Evolutionary conservation across 2,329 filamentous ascomycete species (phyloP).

Genomic region (Sporothrix dimorphospora): DNA sequence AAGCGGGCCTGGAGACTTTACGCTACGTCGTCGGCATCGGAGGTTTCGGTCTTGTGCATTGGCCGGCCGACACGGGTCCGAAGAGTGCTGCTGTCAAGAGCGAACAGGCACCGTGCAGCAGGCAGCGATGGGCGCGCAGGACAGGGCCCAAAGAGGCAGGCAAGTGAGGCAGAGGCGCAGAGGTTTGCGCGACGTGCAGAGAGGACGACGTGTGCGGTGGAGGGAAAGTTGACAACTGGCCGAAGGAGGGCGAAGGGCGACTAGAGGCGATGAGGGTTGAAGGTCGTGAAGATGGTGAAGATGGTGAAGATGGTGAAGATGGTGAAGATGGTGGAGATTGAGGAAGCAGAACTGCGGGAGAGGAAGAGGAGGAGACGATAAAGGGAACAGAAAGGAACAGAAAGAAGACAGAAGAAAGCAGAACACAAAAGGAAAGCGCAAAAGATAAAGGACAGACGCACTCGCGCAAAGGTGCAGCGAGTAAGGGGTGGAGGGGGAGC

Average conservation of each 20-base stretch:
- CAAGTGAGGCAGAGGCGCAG: not conserved
- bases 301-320: not conserved
- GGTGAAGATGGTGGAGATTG: not conserved
- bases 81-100: constrained; percentile 5
- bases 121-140: not conserved
- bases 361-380: not conserved
- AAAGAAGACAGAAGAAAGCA: not conserved
- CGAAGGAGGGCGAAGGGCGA: not conserved
- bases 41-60: constrained; percentile 6
- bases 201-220: too few species aligned
- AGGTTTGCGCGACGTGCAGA: not conserved
- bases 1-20: constrained; percentile 20
- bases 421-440: not conserved
- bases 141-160: not conserved
- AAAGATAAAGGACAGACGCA: constrained; percentile 24
- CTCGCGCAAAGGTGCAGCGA: constrained; percentile 9
- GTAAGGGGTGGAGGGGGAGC: constrained; percentile 11
- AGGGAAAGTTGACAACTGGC: not conserved
- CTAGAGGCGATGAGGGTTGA: not conserved
- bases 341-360: not conserved
- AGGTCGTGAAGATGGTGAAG: not conserved
- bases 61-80: constrained; percentile 25
- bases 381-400: not conserved
- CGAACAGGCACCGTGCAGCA: not conserved
- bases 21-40: constrained; percentile 25